A percentile compares a stretch with the other conserved stretches of the same genome.
These are phyloP conservation scores for Phytophthora lateralis DNA, from an alignment of 352 stramenopile species.

Conservation along the genomic window DNA sequence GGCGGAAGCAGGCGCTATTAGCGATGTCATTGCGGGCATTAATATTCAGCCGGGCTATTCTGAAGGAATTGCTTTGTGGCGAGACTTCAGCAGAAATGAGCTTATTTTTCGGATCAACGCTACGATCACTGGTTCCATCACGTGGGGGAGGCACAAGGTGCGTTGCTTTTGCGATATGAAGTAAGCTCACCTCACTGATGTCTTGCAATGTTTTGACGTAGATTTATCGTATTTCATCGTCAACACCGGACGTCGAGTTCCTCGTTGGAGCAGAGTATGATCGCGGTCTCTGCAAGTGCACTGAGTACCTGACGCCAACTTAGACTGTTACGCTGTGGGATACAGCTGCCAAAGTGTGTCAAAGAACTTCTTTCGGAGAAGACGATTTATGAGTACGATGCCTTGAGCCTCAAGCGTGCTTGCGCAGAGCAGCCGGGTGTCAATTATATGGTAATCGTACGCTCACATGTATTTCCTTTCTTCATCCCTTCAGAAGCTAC, in stretches of 20 bases:
- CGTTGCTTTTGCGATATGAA: conserved; percentile 3
- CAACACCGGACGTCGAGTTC: conserved; percentile 80
- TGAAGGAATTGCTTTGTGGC: conserved; percentile 68
- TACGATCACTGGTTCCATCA: conserved; percentile 81
- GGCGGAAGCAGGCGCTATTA: conserved; percentile 74
- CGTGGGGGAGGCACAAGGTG: conserved; percentile 82
- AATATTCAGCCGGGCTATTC: conserved; percentile 71
- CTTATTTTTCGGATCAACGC: conserved; percentile 87
- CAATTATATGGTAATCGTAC: conserved; percentile 14
- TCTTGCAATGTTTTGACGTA: conserved; percentile 20
- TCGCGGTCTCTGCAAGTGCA: conserved; percentile 83
- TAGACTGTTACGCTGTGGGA: conserved; percentile 21
- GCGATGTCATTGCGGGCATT: conserved; percentile 76
- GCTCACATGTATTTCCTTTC: conserved; percentile 9
- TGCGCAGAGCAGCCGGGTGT: conserved; percentile 4
- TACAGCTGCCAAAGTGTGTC: not conserved
- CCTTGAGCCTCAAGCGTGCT: not conserved
- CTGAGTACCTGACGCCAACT: conserved; percentile 67
- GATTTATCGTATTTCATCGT: conserved; percentile 85
- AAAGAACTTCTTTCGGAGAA: conserved; percentile 3
- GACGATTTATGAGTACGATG: conserved; percentile 14
- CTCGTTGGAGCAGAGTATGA: conserved; percentile 88
- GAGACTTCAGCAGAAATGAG: conserved; percentile 72
- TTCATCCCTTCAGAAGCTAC: conserved; percentile 54
- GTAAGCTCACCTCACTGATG: not conserved